phyloP scores from a whole-genome alignment of 495 filamentous ascomycete species.

The Lophium mytilinum region DNA sequence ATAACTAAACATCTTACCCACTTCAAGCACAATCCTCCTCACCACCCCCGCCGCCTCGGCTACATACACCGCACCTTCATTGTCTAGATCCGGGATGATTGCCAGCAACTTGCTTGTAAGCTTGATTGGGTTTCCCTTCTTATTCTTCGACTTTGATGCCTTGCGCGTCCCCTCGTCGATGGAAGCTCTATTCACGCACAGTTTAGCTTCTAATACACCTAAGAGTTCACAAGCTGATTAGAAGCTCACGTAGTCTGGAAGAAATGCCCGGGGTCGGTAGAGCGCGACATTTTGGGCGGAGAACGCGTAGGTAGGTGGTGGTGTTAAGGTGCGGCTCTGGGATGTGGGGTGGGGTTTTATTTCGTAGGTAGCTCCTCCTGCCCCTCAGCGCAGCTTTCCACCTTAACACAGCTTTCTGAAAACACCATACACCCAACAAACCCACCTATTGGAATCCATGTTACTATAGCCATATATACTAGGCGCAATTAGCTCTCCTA shows the following conservation, averaged over 20 bases:
- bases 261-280: conserved; percentile 64
- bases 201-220: neutral
- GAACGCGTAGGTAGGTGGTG: neutral
- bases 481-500: no score
- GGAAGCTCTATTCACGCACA: conserved; percentile 36
- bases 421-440: no score
- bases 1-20: conserved; percentile 44
- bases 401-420: no score
- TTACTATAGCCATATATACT: no score
- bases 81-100: conserved; percentile 57
- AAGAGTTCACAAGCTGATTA: neutral
- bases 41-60: conserved; percentile 77
- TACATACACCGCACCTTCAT: conserved; percentile 57
- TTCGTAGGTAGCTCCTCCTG: no score
- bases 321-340: neutral
- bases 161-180: conserved; percentile 64
- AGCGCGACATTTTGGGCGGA: conserved; percentile 49
- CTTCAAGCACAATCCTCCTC: conserved; percentile 63
- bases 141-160: conserved; percentile 73
- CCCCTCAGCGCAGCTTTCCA: no score
- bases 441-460: no score
- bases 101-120: conserved; percentile 82
- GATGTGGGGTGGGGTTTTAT: no score
- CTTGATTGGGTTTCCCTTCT: conserved; percentile 68
- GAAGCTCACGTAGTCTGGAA: conserved; percentile 76